phyloP scores from a whole-genome alignment of 805 yeast species.

The Isabelozyma gotoi region DNA sequence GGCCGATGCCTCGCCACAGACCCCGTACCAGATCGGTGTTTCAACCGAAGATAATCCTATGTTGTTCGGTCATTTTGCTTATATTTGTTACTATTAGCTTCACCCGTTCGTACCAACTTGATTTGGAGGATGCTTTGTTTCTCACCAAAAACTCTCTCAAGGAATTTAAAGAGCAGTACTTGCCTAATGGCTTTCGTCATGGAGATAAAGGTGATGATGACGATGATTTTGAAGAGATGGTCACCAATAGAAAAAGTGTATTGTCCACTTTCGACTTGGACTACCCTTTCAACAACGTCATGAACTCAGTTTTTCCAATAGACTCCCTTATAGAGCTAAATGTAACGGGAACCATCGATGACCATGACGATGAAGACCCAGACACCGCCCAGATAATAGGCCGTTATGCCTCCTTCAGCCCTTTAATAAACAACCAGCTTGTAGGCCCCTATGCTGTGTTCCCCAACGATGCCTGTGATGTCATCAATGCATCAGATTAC shows the following conservation, averaged over 20 bases:
- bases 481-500: conserved; percentile 8
- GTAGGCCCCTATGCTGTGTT: conserved; percentile 24
- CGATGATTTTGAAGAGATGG: background rate
- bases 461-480: conserved; percentile 29
- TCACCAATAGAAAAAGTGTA: background rate
- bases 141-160: conserved; percentile 23
- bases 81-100: conserved; percentile 5
- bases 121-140: conserved; percentile 22
- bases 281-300: conserved; percentile 31
- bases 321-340: conserved; percentile 35
- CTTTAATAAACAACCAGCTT: conserved; percentile 25
- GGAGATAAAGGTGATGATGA: background rate
- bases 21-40: background rate
- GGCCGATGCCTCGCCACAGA: too few species aligned
- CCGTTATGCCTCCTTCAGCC: conserved; percentile 44
- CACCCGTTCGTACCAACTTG: conserved; percentile 9
- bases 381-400: conserved; percentile 21
- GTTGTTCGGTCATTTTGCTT: conserved; percentile 7
- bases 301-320: conserved; percentile 43
- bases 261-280: conserved; percentile 18
- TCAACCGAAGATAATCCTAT: background rate
- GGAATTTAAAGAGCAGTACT: conserved; percentile 18
- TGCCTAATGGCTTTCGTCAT: background rate
- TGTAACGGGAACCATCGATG: conserved; percentile 11
- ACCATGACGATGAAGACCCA: conserved; percentile 1